These are phyloP conservation scores for Zygotorulaspora florentina DNA, from an alignment of 805 yeast genomes.

Conservation along the genomic window DNA sequence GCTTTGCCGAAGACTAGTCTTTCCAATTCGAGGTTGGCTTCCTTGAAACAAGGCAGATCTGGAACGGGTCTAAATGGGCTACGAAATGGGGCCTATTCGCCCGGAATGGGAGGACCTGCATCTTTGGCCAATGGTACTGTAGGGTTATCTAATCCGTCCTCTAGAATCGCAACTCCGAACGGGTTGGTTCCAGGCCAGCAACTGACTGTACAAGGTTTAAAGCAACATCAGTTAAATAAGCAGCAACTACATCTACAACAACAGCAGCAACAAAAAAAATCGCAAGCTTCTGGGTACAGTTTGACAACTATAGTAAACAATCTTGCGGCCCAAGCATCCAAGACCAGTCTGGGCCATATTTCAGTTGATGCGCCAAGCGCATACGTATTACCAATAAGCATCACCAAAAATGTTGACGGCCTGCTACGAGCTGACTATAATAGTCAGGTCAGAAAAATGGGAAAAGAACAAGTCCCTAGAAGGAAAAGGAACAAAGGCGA, in stretches of 20 bases:
- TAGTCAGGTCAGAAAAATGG: constrained; percentile 22
- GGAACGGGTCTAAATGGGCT: constrained; percentile 18
- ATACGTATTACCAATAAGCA: constrained; percentile 25
- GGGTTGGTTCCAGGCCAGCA: constrained; percentile 12
- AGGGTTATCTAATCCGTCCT: constrained; percentile 5
- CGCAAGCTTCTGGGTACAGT: constrained; percentile 23
- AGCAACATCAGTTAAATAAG: constrained; percentile 24
- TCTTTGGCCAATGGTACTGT: constrained; percentile 9
- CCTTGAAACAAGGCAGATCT: constrained; percentile 18
- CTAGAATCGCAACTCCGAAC: constrained; percentile 12
- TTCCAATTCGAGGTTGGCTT: constrained; percentile 19
- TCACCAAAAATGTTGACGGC: constrained; percentile 34
- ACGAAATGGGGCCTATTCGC: constrained; percentile 19
- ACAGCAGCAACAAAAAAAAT: constrained; percentile 16
- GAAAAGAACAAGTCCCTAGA: constrained; percentile 24
- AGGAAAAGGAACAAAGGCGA: constrained; percentile 36
- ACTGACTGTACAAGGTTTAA: constrained; percentile 24
- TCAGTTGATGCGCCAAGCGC: constrained; percentile 29
- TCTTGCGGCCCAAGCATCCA: constrained; percentile 28
- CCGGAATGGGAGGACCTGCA: constrained; percentile 15
- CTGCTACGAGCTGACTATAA: constrained; percentile 35
- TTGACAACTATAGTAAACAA: constrained; percentile 25
- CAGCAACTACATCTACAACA: constrained; percentile 24
- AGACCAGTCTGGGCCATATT: constrained; percentile 22
- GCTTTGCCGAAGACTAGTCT: constrained; percentile 23